phyloP scores from a whole-genome alignment of 208 protist genomes.

The Tetramitus jugosus region DNA sequence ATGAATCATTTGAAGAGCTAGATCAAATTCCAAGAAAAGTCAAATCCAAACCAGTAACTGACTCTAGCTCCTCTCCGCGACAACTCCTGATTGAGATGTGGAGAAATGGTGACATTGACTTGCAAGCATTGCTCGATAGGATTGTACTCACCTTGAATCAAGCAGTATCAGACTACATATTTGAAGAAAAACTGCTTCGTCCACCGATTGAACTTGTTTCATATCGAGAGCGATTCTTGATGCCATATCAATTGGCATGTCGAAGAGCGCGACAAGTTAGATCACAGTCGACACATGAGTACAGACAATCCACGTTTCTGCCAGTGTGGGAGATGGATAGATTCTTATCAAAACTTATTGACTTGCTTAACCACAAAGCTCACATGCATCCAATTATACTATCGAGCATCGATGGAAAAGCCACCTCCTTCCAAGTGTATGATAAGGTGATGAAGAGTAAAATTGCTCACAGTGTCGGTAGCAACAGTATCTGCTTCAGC shows the following conservation, averaged over 20 bases:
- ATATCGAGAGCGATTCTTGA: neutral
- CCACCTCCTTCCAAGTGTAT: neutral
- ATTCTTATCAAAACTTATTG: neutral
- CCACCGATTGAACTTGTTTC: neutral
- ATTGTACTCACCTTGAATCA: neutral
- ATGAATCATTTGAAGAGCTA: neutral
- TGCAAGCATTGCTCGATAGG: neutral
- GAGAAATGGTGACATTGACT: constrained; percentile 6
- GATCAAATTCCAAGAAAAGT: neutral
- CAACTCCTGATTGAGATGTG: neutral
- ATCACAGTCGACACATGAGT: neutral
- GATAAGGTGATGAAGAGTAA: no score
- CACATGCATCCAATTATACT: neutral
- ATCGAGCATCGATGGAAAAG: neutral
- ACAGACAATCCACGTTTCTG: neutral
- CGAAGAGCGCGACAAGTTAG: neutral
- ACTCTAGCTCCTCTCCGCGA: neutral
- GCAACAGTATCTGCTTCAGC: neutral
- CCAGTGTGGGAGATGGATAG: constrained; percentile 8
- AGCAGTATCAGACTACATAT: neutral
- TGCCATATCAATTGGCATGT: neutral
- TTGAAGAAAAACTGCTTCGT: neutral
- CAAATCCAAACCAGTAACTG: neutral
- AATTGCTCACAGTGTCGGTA: neutral
- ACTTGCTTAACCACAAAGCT: neutral